Evolutionary conservation across 345 rosid genomes (phyloP).

Genomic region (Linum usitatissimum): DNA sequence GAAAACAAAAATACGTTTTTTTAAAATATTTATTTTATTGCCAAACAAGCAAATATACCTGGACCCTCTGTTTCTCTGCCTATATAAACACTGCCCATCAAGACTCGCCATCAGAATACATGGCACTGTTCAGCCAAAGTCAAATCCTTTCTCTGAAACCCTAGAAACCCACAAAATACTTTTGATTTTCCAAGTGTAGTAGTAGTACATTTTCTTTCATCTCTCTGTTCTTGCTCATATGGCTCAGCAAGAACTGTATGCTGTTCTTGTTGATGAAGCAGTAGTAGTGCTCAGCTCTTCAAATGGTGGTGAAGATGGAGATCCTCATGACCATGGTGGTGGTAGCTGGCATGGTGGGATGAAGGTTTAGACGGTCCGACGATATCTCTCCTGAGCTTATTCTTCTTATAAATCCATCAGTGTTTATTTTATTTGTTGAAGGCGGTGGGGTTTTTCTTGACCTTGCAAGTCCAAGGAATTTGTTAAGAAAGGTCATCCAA

Average conservation of each 20-base stretch:
- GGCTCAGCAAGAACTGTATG: neutral
- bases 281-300: neutral
- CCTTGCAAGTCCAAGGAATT: slow-evolving; percentile 49
- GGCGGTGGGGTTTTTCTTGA: slow-evolving; percentile 46
- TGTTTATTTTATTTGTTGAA: neutral
- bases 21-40: too few species aligned
- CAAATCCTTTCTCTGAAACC: neutral
- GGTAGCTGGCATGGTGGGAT: neutral
- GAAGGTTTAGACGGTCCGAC: slow-evolving; percentile 19
- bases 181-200: too few species aligned
- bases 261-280: neutral
- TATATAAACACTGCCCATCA: slow-evolving; percentile 11
- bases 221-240: neutral
- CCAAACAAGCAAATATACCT: slow-evolving; percentile 10
- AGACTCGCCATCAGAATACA: slow-evolving; percentile 16
- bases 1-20: slow-evolving; percentile 8
- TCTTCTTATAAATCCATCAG: slow-evolving; percentile 11
- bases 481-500: fast-evolving
- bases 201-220: neutral
- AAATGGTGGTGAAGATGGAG: neutral
- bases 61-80: neutral
- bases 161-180: neutral
- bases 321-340: neutral
- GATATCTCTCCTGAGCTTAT: slow-evolving; percentile 70
- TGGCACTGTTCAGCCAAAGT: slow-evolving; percentile 5